These are phyloP conservation scores for Daldinia loculata DNA, from an alignment of 495 filamentous ascomycete genomes.

Conservation along the genomic window DNA sequence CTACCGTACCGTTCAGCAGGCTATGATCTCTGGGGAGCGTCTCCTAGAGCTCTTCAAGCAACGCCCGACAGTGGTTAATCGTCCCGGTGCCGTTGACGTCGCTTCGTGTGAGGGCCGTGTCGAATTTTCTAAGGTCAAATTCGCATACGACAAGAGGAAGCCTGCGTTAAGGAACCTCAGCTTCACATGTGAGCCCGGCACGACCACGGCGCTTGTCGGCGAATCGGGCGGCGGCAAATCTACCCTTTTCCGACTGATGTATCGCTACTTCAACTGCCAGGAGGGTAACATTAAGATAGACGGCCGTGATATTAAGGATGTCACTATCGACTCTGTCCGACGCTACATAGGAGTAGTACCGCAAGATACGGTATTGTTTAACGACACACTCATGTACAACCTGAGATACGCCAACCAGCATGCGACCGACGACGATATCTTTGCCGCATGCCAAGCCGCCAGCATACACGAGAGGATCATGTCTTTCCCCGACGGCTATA, in stretches of 20 bases:
- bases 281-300: slow-evolving; percentile 84
- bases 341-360: slow-evolving; percentile 93
- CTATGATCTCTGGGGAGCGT: slow-evolving; percentile 96
- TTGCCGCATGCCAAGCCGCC: slow-evolving; percentile 87
- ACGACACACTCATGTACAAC: slow-evolving; percentile 96
- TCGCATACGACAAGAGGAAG: slow-evolving; percentile 88
- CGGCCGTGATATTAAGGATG: slow-evolving; percentile 79
- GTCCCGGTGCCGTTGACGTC: slow-evolving; percentile 58
- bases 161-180: slow-evolving; percentile 83
- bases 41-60: slow-evolving; percentile 92
- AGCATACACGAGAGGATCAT: slow-evolving; percentile 97
- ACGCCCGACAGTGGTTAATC: slow-evolving; percentile 87
- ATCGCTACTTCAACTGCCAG: slow-evolving; percentile 89
- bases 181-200: slow-evolving; percentile 86
- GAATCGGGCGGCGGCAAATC: slow-evolving; percentile 98
- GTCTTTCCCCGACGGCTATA: slow-evolving; percentile 89
- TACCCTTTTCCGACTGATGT: slow-evolving; percentile 94
- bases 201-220: slow-evolving; percentile 93
- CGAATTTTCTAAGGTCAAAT: slow-evolving; percentile 84
- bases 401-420: slow-evolving; percentile 89
- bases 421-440: slow-evolving; percentile 87
- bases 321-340: slow-evolving; percentile 94
- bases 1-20: slow-evolving; percentile 93
- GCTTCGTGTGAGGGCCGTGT: slow-evolving; percentile 79
- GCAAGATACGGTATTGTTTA: slow-evolving; percentile 96